These are phyloP conservation scores for Hygrophila difformis DNA, from an alignment of 257 asterid genomes.

Conservation along the genomic window DNA sequence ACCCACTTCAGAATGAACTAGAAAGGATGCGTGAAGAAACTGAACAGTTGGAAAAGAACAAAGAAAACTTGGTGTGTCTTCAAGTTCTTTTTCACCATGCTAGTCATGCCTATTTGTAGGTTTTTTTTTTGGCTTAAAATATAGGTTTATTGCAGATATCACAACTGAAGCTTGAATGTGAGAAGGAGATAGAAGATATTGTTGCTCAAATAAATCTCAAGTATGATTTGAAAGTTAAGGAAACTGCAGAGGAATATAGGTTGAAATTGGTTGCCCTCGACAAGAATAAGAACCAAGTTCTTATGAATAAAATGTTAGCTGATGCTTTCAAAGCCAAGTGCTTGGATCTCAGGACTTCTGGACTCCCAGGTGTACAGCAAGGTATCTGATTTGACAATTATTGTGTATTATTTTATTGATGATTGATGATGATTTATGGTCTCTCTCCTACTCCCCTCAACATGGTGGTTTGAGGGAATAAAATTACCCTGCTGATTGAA, in stretches of 20 bases:
- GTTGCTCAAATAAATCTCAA: conserved; percentile 41
- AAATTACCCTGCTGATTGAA: too few relatives aligned
- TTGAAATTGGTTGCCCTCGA: conserved; percentile 40
- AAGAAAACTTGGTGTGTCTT: conserved; percentile 39
- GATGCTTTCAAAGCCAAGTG: conserved; percentile 71
- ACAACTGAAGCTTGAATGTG: conserved; percentile 49
- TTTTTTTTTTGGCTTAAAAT: conserved; percentile 13
- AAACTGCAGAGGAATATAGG: conserved; percentile 35
- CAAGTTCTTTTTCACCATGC: conserved; percentile 22
- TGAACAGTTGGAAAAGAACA: conserved; percentile 28
- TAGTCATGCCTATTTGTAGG: background rate
- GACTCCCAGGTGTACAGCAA: conserved; percentile 35
- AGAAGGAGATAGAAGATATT: conserved; percentile 58
- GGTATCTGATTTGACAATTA: conserved; percentile 30
- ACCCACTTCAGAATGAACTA: conserved; percentile 43
- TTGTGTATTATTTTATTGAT: too few relatives aligned
- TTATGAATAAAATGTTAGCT: conserved; percentile 60
- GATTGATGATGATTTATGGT: too few relatives aligned
- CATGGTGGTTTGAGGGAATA: too few relatives aligned
- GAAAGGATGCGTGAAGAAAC: conserved; percentile 38
- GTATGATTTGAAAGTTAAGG: conserved; percentile 46
- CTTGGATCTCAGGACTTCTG: conserved; percentile 43
- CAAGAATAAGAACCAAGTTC: conserved; percentile 31
- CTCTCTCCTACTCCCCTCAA: too few relatives aligned
- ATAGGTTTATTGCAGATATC: conserved; percentile 30